Percentiles rank a stretch among this genome's conserved stretches.
phyloP scores from a whole-genome alignment of 345 rosid genomes.

The Mangifera indica region DNA sequence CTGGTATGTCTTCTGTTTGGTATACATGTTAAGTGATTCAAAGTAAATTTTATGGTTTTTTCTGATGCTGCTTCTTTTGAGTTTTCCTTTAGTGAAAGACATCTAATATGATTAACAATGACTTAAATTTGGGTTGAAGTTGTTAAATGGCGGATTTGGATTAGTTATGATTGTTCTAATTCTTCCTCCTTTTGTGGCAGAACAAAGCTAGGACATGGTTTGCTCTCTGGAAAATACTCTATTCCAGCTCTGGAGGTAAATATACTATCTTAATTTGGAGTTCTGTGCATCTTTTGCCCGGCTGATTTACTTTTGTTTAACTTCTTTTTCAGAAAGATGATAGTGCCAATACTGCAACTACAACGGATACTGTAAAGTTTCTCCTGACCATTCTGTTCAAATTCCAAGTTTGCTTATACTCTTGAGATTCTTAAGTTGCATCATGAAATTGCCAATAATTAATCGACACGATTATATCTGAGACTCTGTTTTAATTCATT shows the following conservation, averaged over 20 bases:
- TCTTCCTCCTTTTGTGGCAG: constrained; percentile 46
- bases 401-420: constrained; percentile 3
- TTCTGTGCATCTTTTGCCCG: constrained; percentile 9
- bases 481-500: background rate
- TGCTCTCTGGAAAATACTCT: constrained; percentile 91
- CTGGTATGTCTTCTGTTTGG: background rate
- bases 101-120: background rate
- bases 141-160: background rate
- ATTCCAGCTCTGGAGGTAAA: constrained; percentile 70
- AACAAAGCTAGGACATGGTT: constrained; percentile 94
- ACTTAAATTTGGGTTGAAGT: background rate
- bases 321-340: constrained; percentile 46
- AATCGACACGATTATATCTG: background rate
- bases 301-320: constrained; percentile 13
- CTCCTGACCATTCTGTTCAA: constrained; percentile 9
- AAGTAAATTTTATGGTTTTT: constrained; percentile 6
- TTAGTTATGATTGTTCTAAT: constrained; percentile 14
- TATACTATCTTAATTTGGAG: constrained; percentile 6
- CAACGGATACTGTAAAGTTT: constrained; percentile 47
- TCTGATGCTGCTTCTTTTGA: background rate
- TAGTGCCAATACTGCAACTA: constrained; percentile 31
- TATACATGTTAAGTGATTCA: background rate
- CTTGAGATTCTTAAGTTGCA: background rate
- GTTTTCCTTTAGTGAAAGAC: background rate
- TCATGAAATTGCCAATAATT: constrained; percentile 6